phyloP scores from a whole-genome alignment of 768 basidiomycete genomes.

The Pleurotus eryngii region DNA sequence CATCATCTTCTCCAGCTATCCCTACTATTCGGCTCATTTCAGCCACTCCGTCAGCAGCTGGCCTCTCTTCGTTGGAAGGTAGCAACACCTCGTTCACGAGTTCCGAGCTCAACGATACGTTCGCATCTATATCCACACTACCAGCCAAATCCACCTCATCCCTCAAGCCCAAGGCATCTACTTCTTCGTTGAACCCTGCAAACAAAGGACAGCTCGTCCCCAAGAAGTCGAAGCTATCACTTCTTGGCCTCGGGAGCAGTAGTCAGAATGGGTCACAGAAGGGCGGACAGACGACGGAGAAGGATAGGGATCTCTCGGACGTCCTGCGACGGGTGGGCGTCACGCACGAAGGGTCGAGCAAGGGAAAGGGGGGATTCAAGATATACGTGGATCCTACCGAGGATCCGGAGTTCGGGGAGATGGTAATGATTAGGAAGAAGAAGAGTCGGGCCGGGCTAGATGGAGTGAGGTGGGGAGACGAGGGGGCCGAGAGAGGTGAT shows the following conservation, averaged over 20 bases:
- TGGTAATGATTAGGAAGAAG: slow-evolving; percentile 78
- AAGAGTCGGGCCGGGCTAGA: slow-evolving; percentile 61
- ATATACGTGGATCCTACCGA: slow-evolving; percentile 65
- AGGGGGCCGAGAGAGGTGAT: slow-evolving; percentile 39
- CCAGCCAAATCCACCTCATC: slow-evolving; percentile 27
- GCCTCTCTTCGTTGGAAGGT: slow-evolving; percentile 30
- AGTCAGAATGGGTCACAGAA: slow-evolving; percentile 8
- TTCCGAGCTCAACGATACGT: slow-evolving; percentile 23
- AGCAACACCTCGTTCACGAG: slow-evolving; percentile 24
- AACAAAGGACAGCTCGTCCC: slow-evolving; percentile 55
- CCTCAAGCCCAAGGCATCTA: slow-evolving; percentile 18
- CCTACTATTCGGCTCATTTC: slow-evolving; percentile 71
- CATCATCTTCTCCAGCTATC: slow-evolving; percentile 20
- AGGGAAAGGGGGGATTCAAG: slow-evolving; percentile 55
- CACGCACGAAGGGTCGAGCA: slow-evolving; percentile 26
- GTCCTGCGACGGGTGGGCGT: no score
- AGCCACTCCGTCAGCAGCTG: slow-evolving; percentile 60
- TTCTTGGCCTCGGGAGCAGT: slow-evolving; percentile 27
- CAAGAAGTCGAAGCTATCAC: slow-evolving; percentile 64
- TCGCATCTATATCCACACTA: slow-evolving; percentile 27
- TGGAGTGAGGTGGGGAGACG: slow-evolving; percentile 56
- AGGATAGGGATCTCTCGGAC: slow-evolving; percentile 52
- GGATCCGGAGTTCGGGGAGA: slow-evolving; percentile 66
- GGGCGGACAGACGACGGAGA: slow-evolving; percentile 1
- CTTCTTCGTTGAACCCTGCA: slow-evolving; percentile 15